Base-by-base conservation (phyloP, 2,329 filamentous ascomycete genomes). In the Metarhizium anisopliae region DNA sequence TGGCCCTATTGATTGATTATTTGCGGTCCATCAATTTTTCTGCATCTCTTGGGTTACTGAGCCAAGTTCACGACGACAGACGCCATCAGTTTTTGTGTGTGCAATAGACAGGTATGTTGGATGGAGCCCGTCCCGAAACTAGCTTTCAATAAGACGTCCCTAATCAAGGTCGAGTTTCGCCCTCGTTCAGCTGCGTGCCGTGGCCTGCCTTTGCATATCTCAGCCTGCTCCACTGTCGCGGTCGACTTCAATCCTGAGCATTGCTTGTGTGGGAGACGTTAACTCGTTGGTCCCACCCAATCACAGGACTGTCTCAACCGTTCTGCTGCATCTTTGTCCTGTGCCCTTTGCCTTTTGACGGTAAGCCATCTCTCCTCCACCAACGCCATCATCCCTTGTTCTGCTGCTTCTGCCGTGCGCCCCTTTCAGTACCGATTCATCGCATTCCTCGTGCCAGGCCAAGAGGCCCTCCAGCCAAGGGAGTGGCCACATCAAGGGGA, bases 221-320 rank as follows among this genome's bases (percentile, higher is more conserved):
- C 66, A 57, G 59, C 60, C 59, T 61, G 67, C 71, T 72, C 70
- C 67, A 70, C 72, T 68, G 69, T 71, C 68, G 70, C 73, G 73
- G 70, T 74, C 70, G 67, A 67, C 63, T 69, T 66, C 63, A 65
- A 67, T 67, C 65, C 68, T 73, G 68, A 73, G 70, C 68, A 70
- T 72, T 72, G 68, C 67, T 70, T 67, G 66, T 67, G 77, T 80
- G 77, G 81, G 80, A 83, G 78, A 82, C 80, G 79, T 83, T 83
- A 79, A 73, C 78, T 83, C 81, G 80, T 81, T 78, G 74, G 77
- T 83, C 77, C 80, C 76, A 52, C 76, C 75, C 68, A 67, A 68
- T 70, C 68, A 74, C 74, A 73, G 74, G 62, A 42, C 59, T 75
- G 68, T 74, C 70, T 74, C 73, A 75, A 74, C 70, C 74, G 69